A percentile compares a stretch with the other conserved stretches of the same genome.
phyloP scores from a whole-genome alignment of 352 stramenopile species.

The Globisporangium irregulare region DNA sequence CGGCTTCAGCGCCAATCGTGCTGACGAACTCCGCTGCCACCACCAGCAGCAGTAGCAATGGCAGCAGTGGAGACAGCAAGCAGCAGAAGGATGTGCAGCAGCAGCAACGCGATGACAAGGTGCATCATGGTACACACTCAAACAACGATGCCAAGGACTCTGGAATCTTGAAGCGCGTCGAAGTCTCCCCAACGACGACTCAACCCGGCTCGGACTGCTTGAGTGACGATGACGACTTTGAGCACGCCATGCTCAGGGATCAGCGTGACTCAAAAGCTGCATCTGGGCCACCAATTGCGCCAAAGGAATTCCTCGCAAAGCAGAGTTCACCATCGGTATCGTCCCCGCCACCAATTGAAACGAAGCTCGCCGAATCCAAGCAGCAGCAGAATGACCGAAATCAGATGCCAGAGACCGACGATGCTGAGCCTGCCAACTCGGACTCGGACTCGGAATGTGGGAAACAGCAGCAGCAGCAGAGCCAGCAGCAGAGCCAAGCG shows the following conservation, averaged over 20 bases:
- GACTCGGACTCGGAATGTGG: conserved; percentile 19
- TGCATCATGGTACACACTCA: not conserved
- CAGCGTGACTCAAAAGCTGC: not conserved
- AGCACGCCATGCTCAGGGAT: conserved; percentile 5
- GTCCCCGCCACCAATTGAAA: not conserved
- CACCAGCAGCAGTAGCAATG: not conserved
- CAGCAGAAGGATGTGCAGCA: not conserved
- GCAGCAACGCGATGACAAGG: conserved; percentile 1
- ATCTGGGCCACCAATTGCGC: conserved; percentile 5
- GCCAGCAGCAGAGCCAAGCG: conserved; percentile 18
- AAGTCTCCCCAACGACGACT: conserved; percentile 4
- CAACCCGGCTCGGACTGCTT: conserved; percentile 9
- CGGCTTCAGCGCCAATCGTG: conserved; percentile 9
- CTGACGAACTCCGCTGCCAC: conserved; percentile 15
- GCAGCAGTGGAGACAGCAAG: not conserved
- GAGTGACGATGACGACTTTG: conserved; percentile 18
- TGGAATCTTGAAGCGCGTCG: conserved; percentile 1
- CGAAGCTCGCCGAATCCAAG: not conserved
- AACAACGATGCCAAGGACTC: conserved; percentile 5
- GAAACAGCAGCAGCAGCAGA: no score
- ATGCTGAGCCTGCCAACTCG: conserved; percentile 19
- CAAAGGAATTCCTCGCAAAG: conserved; percentile 15
- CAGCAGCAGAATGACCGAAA: conserved; percentile 22
- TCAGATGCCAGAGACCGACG: conserved; percentile 34
- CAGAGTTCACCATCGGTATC: not conserved